Evolutionary conservation across 2,329 filamentous ascomycete species (phyloP), one percentile per base, ranked within the genome.

Genomic region (Diplocarpon rosae): DNA sequence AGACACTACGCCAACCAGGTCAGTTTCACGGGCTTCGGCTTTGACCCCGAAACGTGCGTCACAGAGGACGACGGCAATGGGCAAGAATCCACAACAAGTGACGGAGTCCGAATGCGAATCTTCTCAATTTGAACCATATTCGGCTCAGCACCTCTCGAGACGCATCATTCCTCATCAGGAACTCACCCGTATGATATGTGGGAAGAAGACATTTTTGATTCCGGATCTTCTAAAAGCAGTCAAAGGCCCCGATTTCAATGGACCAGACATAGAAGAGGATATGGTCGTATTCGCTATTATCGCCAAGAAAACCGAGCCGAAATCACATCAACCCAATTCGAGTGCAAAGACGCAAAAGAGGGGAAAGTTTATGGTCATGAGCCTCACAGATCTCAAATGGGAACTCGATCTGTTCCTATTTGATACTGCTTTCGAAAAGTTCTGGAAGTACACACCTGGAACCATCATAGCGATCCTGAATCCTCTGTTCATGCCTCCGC

Each of bases 331-430:
- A 52, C 64, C 68, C 3, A 59, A 62, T 3, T 56, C 63, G 10
- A 66, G 61, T 15, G 68, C 69, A 8, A 66, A 69, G 5, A 66
- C 63, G 27, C 67, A 69, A 37, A 69, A 71, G 2, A 67, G 73
- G 15, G 82, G 83, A 39, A 95, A 94, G 62, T 98, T 93, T 67
- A 95, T 98, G 85, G 83, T 90, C 1, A 69, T 98, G 50, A 85
- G 78, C 1, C 71, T 98, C 2, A 87, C 85, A 0, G 90, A 98
- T 62, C 69, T 98, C 10, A 83, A 87, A 56, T 95, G 81, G 78
- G 87, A 95, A 56, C 64, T 98, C 11, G 89, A 96, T 52, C 73
- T 96, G 34, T 96, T 88, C 56, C 75, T 98, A 12, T 98, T 98
- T 65, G 85, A 85, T 56, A 80, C 83, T 0, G 93, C 87, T 6